phyloP scores from a whole-genome alignment of 169 alveolate genomes.

The Eimeria nieschulzi region DNA sequence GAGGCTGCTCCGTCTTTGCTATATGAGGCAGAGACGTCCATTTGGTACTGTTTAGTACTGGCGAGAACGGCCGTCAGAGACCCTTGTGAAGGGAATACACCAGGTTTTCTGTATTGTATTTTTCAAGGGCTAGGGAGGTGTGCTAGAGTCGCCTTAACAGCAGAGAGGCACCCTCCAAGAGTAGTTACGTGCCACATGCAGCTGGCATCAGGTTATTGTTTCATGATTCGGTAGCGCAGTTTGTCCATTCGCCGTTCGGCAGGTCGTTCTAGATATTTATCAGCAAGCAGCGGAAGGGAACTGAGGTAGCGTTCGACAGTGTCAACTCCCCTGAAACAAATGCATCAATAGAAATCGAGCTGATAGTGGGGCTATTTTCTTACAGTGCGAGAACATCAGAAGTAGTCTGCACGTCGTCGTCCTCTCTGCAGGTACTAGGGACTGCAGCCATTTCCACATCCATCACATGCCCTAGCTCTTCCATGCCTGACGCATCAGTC shows the following conservation, averaged over 20 bases:
- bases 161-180: no score
- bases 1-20: no score
- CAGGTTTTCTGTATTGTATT: no score
- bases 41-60: no score
- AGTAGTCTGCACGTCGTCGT: slow-evolving; percentile 64
- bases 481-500: slow-evolving; percentile 41
- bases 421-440: slow-evolving; percentile 61
- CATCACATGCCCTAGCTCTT: slow-evolving; percentile 33
- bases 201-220: background rate
- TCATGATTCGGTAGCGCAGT: background rate
- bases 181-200: no score
- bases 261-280: background rate
- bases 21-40: no score
- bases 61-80: no score
- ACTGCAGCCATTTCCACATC: slow-evolving; percentile 65
- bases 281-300: background rate
- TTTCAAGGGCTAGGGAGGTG: no score
- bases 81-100: no score
- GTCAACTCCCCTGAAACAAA: background rate
- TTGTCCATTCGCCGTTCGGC: background rate
- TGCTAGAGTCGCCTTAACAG: no score
- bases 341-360: background rate
- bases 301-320: slow-evolving; percentile 1
- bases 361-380: background rate
- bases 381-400: slow-evolving; percentile 51